Evolutionary conservation across 768 basidiomycete genomes (phyloP).

Genomic region (Hericium alpestre): DNA sequence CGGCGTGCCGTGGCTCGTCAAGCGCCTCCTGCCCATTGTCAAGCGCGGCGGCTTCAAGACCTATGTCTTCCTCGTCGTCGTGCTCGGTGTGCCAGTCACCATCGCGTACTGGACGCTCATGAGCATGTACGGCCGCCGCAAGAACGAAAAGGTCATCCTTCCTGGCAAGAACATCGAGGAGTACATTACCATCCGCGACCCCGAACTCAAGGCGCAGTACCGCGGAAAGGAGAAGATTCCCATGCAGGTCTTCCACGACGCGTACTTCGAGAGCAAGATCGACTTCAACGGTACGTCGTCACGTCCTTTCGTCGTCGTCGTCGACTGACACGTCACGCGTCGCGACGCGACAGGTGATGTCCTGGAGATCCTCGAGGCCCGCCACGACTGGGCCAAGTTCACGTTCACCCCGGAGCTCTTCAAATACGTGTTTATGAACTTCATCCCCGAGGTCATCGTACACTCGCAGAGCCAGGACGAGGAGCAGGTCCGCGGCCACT

Average conservation of each 20-base stretch:
- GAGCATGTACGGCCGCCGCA: conserved; percentile 70
- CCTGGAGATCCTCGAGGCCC: conserved; percentile 84
- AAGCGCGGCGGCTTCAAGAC: conserved; percentile 78
- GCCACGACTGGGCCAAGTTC: conserved; percentile 94
- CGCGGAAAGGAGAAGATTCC: conserved; percentile 85
- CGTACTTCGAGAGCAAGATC: conserved; percentile 91
- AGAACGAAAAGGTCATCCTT: conserved; percentile 75
- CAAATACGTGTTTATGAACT: conserved; percentile 80
- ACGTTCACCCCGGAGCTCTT: conserved; percentile 84
- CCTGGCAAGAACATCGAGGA: conserved; percentile 81
- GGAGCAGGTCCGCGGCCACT: conserved; percentile 91
- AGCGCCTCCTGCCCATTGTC: conserved; percentile 72
- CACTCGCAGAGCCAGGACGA: conserved; percentile 90
- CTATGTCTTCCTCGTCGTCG: conserved; percentile 66
- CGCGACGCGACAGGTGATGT: conserved; percentile 59
- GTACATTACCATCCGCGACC: conserved; percentile 87
- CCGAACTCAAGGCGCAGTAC: conserved; percentile 70
- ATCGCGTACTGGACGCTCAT: conserved; percentile 85
- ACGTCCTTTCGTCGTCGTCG: conserved; percentile 1
- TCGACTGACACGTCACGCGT: not conserved
- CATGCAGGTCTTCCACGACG: conserved; percentile 96
- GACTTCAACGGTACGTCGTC: conserved; percentile 77
- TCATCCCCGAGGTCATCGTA: conserved; percentile 88
- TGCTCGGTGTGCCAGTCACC: conserved; percentile 69
- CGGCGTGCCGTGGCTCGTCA: conserved; percentile 75